Conservation (phyloP, 805 yeast species). For the Saturnispora ahearnii region DNA sequence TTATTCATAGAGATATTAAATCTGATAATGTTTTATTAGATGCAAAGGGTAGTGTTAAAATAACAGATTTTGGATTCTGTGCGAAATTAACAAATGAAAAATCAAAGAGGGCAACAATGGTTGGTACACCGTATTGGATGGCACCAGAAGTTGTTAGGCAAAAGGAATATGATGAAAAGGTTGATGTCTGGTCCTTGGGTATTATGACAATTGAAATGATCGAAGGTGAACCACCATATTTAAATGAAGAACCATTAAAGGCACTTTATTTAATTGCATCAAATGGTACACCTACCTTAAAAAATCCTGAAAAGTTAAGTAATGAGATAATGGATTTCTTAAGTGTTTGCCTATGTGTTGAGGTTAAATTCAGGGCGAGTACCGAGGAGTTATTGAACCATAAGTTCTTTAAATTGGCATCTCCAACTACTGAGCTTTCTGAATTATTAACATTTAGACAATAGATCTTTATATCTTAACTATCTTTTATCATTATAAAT, state of each 20-base stretch:
- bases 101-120: conserved; percentile 92
- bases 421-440: conserved; percentile 50
- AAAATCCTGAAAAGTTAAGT: conserved; percentile 69
- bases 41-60: conserved; percentile 74
- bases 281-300: conserved; percentile 90
- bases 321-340: conserved; percentile 75
- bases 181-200: conserved; percentile 96
- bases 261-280: conserved; percentile 93
- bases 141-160: conserved; percentile 97
- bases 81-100: conserved; percentile 82
- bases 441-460: conserved; percentile 37
- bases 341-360: conserved; percentile 88
- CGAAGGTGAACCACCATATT: conserved; percentile 97
- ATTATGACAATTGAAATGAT: conserved; percentile 98
- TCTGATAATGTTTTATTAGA: conserved; percentile 89
- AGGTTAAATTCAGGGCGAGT: conserved; percentile 82
- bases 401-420: conserved; percentile 56
- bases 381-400: conserved; percentile 83
- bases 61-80: conserved; percentile 94
- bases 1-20: conserved; percentile 94
- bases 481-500: not conserved
- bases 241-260: conserved; percentile 90
- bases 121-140: conserved; percentile 99
- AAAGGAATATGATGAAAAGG: conserved; percentile 93
- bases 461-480: conserved; percentile 2